Conservation (phyloP, 2,329 filamentous ascomycete genomes). For the Calonectria henricotiae region DNA sequence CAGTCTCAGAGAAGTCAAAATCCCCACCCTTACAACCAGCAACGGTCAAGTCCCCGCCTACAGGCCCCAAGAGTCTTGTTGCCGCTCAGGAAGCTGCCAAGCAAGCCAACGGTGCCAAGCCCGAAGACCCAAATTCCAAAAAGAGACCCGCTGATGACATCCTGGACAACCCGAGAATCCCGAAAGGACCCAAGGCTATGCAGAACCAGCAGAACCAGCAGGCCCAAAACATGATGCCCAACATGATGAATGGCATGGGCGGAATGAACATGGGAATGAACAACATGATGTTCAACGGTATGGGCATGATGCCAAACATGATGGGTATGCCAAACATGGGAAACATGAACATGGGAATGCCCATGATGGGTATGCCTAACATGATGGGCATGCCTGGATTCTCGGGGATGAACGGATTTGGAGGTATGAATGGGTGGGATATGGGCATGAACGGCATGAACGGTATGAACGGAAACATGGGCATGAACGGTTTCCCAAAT, state of each 20-base stretch:
- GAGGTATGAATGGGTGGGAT: conserved; percentile 51
- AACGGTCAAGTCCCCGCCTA: conserved; percentile 52
- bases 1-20: conserved; percentile 57
- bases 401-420: conserved; percentile 53
- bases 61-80: conserved; percentile 52
- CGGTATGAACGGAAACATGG: conserved; percentile 55
- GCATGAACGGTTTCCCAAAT: conserved; percentile 54
- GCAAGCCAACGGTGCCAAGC: conserved; percentile 51
- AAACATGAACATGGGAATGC: conserved; percentile 56
- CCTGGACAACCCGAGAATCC: conserved; percentile 76
- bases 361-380: conserved; percentile 54
- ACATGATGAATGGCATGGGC: conserved; percentile 67
- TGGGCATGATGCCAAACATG: conserved; percentile 58
- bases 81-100: conserved; percentile 59
- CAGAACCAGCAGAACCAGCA: conserved; percentile 73
- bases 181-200: conserved; percentile 78
- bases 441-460: conserved; percentile 45
- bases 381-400: conserved; percentile 57
- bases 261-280: conserved; percentile 61
- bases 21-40: conserved; percentile 52
- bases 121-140: conserved; percentile 68
- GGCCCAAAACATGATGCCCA: conserved; percentile 63
- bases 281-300: conserved; percentile 59
- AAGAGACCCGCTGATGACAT: conserved; percentile 88
- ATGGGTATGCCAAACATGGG: conserved; percentile 56